Conservation (phyloP, 345 rosid genomes). For the Arabis hirsuta region DNA sequence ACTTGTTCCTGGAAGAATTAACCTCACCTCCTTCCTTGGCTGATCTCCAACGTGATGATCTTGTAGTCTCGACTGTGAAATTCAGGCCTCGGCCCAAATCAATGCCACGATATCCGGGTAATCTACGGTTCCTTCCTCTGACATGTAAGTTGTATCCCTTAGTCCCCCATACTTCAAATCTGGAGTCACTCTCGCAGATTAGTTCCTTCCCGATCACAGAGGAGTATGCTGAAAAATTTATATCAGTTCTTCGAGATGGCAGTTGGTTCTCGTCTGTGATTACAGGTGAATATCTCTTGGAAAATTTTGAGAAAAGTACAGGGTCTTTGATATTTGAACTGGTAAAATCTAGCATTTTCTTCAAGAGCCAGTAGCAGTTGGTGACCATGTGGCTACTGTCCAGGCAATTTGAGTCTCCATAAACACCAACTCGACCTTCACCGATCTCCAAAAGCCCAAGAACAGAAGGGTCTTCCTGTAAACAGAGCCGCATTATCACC, state of each 20-base stretch:
- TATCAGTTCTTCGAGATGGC: conserved; percentile 88
- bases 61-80: conserved; percentile 48
- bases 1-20: conserved; percentile 56
- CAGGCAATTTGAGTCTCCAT: conserved; percentile 96
- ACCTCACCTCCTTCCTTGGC: conserved; percentile 40
- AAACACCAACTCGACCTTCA: conserved; percentile 83
- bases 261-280: conserved; percentile 66
- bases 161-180: conserved; percentile 95
- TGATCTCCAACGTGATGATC: conserved; percentile 47
- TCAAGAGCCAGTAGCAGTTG: conserved; percentile 91
- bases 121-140: conserved; percentile 70
- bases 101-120: conserved; percentile 69
- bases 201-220: conserved; percentile 76
- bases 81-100: conserved; percentile 68
- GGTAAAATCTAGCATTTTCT: conserved; percentile 83
- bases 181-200: conserved; percentile 75
- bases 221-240: conserved; percentile 83
- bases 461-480: conserved; percentile 86
- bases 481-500: conserved; percentile 19
- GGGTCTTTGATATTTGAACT: conserved; percentile 70
- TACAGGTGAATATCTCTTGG: conserved; percentile 57
- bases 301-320: conserved; percentile 66
- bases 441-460: conserved; percentile 82
- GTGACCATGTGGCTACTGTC: conserved; percentile 99
- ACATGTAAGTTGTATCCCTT: conserved; percentile 79